Evolutionary conservation across 2,329 filamentous ascomycete species (phyloP), one percentile per base, ranked within the genome.

Genomic region (Sarocladium strictum): DNA sequence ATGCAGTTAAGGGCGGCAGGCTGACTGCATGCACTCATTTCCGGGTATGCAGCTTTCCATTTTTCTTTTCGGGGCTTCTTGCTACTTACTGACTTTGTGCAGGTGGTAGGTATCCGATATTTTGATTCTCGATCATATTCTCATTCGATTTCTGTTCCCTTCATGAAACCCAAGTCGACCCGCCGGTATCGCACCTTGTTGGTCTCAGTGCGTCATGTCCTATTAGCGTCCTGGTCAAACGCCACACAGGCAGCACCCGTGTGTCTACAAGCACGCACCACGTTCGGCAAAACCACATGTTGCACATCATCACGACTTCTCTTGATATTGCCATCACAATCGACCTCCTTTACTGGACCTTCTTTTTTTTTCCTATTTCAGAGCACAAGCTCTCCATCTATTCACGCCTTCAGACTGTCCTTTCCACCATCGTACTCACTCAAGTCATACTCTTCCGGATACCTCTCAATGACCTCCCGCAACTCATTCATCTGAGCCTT

Each of bases 381-480:
- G 7, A 43, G 11, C 40, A 7, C 21, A 23, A 43, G 21, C 40
- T 12, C 40, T 3, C 43, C 19, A 43, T 43, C 38, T 43, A 21
- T 26, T 58, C 63, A 68, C 50, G 58, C 57, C 60, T 76, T 74
- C 66, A 92, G 64, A 15, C 83, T 85, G 41, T 82, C 78, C 56
- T 84, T 76, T 0, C 90, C 91, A 3, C 83, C 89, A 59, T 96
- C 88, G 69, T 83, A 90, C 60, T 85, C 83, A 15, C 76, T 78
- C 49, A 94, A 66, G 69, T 97, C 91, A 70, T 99, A 99, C 75
- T 99, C 94, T 33, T 89, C 84, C 0, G 93, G 92, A 72, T 97
- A 99, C 62, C 80, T 85, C 61, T 93, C 84, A 52, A 99, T 66
- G 53, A 96, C 79, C n/a, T 82, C 79, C 65, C 76, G 88, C 63